Percentiles rank a stretch among this genome's conserved stretches.
Conservation (phyloP, 2,329 filamentous ascomycete genomes). For the Arachnomyces sp. region DNA sequence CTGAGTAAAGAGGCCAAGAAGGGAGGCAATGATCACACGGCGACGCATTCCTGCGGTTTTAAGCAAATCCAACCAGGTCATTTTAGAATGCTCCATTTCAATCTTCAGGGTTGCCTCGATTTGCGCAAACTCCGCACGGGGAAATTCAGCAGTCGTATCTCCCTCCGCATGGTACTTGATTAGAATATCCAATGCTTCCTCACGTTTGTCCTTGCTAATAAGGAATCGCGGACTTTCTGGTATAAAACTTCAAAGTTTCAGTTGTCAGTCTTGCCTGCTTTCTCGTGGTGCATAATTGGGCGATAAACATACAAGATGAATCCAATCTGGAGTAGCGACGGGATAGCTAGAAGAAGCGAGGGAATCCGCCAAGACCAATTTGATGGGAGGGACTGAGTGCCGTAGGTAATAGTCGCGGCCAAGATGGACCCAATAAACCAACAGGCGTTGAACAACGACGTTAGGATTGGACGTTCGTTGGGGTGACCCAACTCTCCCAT, state of each 20-base stretch:
- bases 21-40: conserved; percentile 12
- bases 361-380: conserved; percentile 52
- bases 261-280: too few species aligned
- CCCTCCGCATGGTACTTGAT: conserved; percentile 43
- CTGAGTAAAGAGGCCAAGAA: conserved; percentile 25
- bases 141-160: conserved; percentile 40
- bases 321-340: conserved; percentile 46
- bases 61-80: conserved; percentile 13
- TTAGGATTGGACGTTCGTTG: conserved; percentile 42
- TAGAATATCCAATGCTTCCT: conserved; percentile 20
- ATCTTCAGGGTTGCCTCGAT: conserved; percentile 49
- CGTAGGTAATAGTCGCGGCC: conserved; percentile 39
- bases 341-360: conserved; percentile 56
- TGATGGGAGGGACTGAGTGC: conserved; percentile 33
- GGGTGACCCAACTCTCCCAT: conserved; percentile 48
- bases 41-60: conserved; percentile 14
- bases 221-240: conserved; percentile 15
- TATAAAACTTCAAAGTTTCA: conserved; percentile 3
- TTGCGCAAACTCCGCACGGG: conserved; percentile 52
- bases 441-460: conserved; percentile 44
- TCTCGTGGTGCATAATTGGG: too few species aligned
- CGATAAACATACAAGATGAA: conserved; percentile 48
- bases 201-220: conserved; percentile 16
- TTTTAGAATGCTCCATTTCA: conserved; percentile 42
- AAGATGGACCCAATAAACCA: conserved; percentile 42